Evolutionary conservation across 768 basidiomycete genomes (phyloP), one percentile per base, ranked within the genome.

Genomic region (Cystofilobasidium capitatum): DNA sequence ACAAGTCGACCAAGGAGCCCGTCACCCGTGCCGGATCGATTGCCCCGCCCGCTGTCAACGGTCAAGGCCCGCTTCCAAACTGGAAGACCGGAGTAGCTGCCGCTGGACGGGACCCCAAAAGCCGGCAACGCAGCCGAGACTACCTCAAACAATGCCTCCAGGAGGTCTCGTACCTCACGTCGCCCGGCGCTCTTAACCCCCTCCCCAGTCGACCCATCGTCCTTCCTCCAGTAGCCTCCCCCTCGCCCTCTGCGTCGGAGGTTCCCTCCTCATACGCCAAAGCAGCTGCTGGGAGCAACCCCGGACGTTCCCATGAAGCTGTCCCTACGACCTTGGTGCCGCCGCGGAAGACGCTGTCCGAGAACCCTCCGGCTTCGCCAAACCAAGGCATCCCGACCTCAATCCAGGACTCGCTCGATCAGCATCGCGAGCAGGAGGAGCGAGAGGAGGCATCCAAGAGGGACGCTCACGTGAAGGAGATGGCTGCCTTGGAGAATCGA

Each of bases 101-200:
- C 83, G 84, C 86, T 12, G 89, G 87, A 39, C 85, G 91, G 65
- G 94, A 97, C 78, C 91, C 91, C n/a, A 94, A 96, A 78, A 88
- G 89, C 73, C 83, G 94, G 73, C 91, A 93, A 49, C 83, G 91
- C 66, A 93, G 91, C 79, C 82, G 93, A 64, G 96, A 99, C 70
- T 99, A 97, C 77, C 83, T 99, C 72, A 99, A 98, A 78, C 94
- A 99, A 86, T 91, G 73, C 74, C 81, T 99, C 31, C 96, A 98
- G 79, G 96, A 99, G 81, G 89, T 99, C 71, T 89, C 90, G 16
- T 99, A 99, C 78, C 81, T 99, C 63, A 99, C 96, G 1, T 97
- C 94, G 0, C 87, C 91, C 0, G 89, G 96, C 76, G 93, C 96
- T 8, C 87, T 98, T 83, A 99, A 99, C 76, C 96, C 96, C 51